Evolutionary conservation across 2,329 filamentous ascomycete genomes (phyloP), one percentile per base, ranked within the genome.

Genomic region (Fusarium chuoi): DNA sequence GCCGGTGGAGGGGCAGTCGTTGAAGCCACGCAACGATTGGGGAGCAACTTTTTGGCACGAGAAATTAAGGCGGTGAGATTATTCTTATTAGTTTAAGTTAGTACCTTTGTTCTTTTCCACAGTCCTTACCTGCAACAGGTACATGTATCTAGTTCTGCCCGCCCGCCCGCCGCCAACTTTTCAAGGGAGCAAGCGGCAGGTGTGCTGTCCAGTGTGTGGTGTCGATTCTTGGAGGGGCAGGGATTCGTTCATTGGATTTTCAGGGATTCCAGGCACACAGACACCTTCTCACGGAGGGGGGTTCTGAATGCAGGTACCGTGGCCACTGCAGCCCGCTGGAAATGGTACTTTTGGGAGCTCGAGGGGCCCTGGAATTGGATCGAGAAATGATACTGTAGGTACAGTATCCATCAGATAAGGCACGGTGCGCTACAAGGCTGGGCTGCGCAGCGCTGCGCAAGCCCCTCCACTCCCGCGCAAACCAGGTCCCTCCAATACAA

Each of bases 1-100:
- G 45, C 58, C 55, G 49, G 65, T 63, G 73, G 72, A 75, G 73
- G 73, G 71, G 68, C 63, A 66, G 68, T 57, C 38, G 56, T 42
- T 66, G 66, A 71, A 75, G 73, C 62, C 72, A 74, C 71, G 68
- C 72, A 75, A 57, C 68, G 64, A 74, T 74, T 74, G 71, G 70
- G 67, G 68, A 65, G 49, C 26, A 48, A 51, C 57, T 63, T 41
- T 48, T 57, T 57, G 55, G 38, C 62, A 65, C 35, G 49, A 76
- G 73, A 78, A 73, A 77, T 76, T 77, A 73, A 78, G 72, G 78
- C 78, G 78, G 78, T 79, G 78, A 78, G 77, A 57, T 38, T 62
- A 62, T 69, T 68, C 54, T 44, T 58, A 64, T 68, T 67, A 68
- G 45, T 48, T 22, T 20, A 33, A 33, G 33, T 33, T 33, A 46